Conservation (phyloP, 2,329 filamentous ascomycete species). For the Chalara sp. region DNA sequence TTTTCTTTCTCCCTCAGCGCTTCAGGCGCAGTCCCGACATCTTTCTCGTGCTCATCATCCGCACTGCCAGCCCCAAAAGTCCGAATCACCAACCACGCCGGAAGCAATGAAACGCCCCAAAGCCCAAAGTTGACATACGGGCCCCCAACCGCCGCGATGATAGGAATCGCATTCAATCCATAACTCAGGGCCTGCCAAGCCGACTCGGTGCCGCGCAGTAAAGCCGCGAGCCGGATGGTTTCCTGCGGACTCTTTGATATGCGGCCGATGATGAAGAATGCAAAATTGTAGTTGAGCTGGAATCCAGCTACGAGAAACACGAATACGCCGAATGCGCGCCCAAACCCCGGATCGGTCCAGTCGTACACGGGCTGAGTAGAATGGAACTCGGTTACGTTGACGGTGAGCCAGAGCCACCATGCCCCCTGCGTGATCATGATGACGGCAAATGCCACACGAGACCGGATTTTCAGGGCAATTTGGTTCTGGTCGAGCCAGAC, state of each 20-base stretch:
- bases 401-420: conserved; percentile 67
- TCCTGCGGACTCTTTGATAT: conserved; percentile 55
- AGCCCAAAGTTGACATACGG: conserved; percentile 66
- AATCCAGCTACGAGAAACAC: conserved; percentile 61
- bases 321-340: conserved; percentile 59
- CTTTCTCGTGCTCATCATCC: neutral
- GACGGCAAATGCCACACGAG: conserved; percentile 17
- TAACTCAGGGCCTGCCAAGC: conserved; percentile 70
- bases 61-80: conserved; percentile 20
- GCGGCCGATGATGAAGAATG: conserved; percentile 67
- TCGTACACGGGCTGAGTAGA: conserved; percentile 54
- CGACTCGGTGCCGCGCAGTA: conserved; percentile 65
- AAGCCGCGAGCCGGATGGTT: conserved; percentile 59
- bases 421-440: conserved; percentile 48
- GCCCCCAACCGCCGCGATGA: conserved; percentile 59
- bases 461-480: conserved; percentile 18
- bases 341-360: conserved; percentile 58
- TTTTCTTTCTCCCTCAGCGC: neutral
- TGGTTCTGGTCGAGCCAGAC: conserved; percentile 19
- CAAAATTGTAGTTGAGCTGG: conserved; percentile 67
- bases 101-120: conserved; percentile 56
- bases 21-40: neutral
- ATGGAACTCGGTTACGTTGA: conserved; percentile 57
- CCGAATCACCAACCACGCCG: conserved; percentile 58
- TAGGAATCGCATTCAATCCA: conserved; percentile 51